phyloP scores from a whole-genome alignment of 495 filamentous ascomycete species.

The Penicillium tannophilum region DNA sequence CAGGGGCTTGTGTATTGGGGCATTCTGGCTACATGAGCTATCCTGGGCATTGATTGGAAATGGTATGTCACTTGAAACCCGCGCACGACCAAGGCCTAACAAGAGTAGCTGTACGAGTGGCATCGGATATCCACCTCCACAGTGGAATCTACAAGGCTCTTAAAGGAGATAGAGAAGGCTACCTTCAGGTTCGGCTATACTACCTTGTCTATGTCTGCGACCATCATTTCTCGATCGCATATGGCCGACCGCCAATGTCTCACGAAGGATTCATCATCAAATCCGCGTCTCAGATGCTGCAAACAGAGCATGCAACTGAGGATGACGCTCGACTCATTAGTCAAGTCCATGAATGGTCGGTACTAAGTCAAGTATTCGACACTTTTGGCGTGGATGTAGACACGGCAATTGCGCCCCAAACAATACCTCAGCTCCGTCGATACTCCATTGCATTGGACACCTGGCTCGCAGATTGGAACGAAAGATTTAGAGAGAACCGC shows the following conservation, averaged over 20 bases:
- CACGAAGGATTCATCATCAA: slow-evolving; percentile 32
- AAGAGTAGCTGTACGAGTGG: slow-evolving; percentile 31
- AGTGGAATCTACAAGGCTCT: slow-evolving; percentile 32
- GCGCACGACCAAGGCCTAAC: slow-evolving; percentile 12
- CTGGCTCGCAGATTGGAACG: slow-evolving; percentile 36
- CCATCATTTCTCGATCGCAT: slow-evolving; percentile 38
- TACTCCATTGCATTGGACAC: slow-evolving; percentile 34
- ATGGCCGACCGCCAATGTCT: slow-evolving; percentile 40
- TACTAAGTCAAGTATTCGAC: slow-evolving; percentile 36
- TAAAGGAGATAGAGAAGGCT: slow-evolving; percentile 30
- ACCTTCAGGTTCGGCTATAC: slow-evolving; percentile 34
- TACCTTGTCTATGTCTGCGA: slow-evolving; percentile 42
- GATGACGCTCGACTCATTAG: slow-evolving; percentile 39
- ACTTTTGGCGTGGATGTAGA: slow-evolving; percentile 44
- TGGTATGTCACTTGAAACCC: slow-evolving; percentile 15
- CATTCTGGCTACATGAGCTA: slow-evolving; percentile 40
- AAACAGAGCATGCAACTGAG: slow-evolving; percentile 32
- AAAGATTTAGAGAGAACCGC: slow-evolving; percentile 26
- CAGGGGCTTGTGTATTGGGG: slow-evolving; percentile 36
- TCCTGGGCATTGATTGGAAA: slow-evolving; percentile 35
- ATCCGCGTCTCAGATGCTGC: slow-evolving; percentile 25
- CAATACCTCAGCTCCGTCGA: slow-evolving; percentile 29
- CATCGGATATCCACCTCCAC: slow-evolving; percentile 35
- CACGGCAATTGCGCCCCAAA: slow-evolving; percentile 23
- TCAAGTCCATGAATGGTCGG: slow-evolving; percentile 40